These are phyloP conservation scores for Medakamo hakoo DNA, from an alignment of 139 green algal species.

Conservation along the genomic window DNA sequence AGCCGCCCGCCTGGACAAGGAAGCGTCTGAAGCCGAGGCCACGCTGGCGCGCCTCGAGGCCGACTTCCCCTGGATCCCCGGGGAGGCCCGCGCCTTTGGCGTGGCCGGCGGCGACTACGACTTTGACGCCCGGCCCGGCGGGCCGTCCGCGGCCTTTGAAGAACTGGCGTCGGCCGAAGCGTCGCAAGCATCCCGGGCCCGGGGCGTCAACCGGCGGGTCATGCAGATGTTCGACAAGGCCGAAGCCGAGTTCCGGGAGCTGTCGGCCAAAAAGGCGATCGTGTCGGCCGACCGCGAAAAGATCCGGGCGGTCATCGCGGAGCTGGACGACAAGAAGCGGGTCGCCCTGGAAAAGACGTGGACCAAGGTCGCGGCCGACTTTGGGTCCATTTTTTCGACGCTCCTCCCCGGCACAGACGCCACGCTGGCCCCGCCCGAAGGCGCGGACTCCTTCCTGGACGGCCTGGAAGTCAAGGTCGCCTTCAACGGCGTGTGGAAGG, in stretches of 20 bases:
- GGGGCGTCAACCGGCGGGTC: slow-evolving; percentile 60
- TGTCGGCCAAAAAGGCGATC: slow-evolving; percentile 63
- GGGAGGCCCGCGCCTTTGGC: slow-evolving; percentile 55
- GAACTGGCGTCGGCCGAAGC: not conserved
- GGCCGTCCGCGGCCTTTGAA: not conserved
- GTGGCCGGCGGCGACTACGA: slow-evolving; percentile 60
- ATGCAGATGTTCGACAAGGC: slow-evolving; percentile 82
- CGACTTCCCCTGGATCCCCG: slow-evolving; percentile 61
- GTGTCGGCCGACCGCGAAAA: slow-evolving; percentile 59
- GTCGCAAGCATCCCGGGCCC: not conserved
- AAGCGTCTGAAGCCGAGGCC: not conserved
- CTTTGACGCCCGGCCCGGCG: slow-evolving; percentile 24
- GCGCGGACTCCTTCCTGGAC: slow-evolving; percentile 47
- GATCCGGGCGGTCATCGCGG: slow-evolving; percentile 69
- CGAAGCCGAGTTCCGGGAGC: slow-evolving; percentile 65
- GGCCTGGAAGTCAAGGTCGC: slow-evolving; percentile 86
- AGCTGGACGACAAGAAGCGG: slow-evolving; percentile 94
- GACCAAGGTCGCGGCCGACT: slow-evolving; percentile 78
- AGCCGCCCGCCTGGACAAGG: too few relatives aligned
- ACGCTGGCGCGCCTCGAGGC: slow-evolving; percentile 24
- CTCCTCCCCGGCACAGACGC: slow-evolving; percentile 86
- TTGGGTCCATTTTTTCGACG: slow-evolving; percentile 91
- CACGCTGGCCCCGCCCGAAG: slow-evolving; percentile 81
- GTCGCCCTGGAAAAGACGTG: slow-evolving; percentile 73
- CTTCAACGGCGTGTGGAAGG: slow-evolving; percentile 95